A percentile compares a stretch with the other conserved stretches of the same genome.
These are phyloP conservation scores for Sporothrix luriei DNA, from an alignment of 2,329 filamentous ascomycete genomes.

Conservation along the genomic window DNA sequence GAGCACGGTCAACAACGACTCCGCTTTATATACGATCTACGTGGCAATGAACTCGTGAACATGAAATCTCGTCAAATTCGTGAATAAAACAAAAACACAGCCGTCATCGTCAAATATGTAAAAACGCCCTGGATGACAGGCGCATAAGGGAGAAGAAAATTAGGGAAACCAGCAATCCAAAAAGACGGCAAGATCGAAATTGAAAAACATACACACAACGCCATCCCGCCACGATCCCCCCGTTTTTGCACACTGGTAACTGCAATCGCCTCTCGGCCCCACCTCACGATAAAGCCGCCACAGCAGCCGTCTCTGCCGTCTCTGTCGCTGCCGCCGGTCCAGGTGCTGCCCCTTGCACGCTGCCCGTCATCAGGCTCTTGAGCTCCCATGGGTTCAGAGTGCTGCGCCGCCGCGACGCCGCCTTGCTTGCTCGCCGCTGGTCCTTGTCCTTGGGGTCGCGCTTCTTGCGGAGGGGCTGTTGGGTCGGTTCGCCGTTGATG, in stretches of 20 bases:
- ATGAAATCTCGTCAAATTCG: conserved; percentile 1
- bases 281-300: not conserved
- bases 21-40: too few relatives aligned
- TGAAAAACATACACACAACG: not conserved
- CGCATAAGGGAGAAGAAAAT: not conserved
- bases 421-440: conserved; percentile 55
- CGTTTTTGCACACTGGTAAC: not conserved
- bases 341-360: not conserved
- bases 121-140: not conserved
- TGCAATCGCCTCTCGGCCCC: not conserved
- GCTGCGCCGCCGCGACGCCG: conserved; percentile 66
- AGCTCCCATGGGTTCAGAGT: conserved; percentile 76
- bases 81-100: conserved; percentile 11
- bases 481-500: conserved; percentile 18
- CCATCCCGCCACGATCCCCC: not conserved
- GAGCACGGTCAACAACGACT: not conserved
- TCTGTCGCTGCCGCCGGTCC: not conserved
- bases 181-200: not conserved
- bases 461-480: conserved; percentile 52
- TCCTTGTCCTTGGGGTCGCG: conserved; percentile 38
- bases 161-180: not conserved
- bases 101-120: conserved; percentile 20
- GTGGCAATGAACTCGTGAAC: not conserved
- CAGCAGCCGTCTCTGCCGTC: not conserved
- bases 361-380: conserved; percentile 61